phyloP scores from a whole-genome alignment of 2,329 filamentous ascomycete species.

The Phyllosticta citrichinensis region DNA sequence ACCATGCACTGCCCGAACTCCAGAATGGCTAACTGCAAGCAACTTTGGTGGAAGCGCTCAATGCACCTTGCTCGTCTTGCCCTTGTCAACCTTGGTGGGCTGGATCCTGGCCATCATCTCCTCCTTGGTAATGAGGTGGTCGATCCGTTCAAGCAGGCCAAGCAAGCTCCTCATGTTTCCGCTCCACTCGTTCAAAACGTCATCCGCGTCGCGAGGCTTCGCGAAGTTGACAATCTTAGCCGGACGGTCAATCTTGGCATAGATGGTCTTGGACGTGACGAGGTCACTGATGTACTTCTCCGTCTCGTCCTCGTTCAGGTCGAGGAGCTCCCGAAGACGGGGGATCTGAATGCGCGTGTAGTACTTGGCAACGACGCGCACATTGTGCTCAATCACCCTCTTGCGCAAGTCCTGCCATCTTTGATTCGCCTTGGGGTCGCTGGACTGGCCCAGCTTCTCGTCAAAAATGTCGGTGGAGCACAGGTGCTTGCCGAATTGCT shows the following conservation, averaged over 20 bases:
- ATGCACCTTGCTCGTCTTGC: conserved; percentile 28
- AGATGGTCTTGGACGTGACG: conserved; percentile 95
- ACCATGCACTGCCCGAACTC: conserved; percentile 3
- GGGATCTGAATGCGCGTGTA: conserved; percentile 95
- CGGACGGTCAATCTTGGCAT: conserved; percentile 92
- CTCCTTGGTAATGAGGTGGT: conserved; percentile 98
- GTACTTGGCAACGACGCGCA: conserved; percentile 95
- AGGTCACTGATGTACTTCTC: conserved; percentile 98
- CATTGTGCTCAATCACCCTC: conserved; percentile 98
- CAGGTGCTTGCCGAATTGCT: conserved; percentile 80
- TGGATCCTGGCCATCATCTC: conserved; percentile 81
- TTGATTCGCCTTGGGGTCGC: conserved; percentile 70
- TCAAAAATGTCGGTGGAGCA: conserved; percentile 87
- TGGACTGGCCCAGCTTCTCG: conserved; percentile 49
- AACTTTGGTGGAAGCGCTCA: conserved; percentile 14
- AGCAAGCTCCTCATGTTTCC: conserved; percentile 93
- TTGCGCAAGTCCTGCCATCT: conserved; percentile 94
- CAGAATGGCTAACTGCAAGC: neutral
- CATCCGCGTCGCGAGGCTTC: conserved; percentile 87
- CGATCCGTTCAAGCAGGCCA: conserved; percentile 78
- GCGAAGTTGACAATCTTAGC: conserved; percentile 89
- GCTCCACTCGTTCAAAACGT: conserved; percentile 97
- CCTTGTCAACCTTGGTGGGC: conserved; percentile 40
- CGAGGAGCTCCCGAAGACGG: conserved; percentile 80
- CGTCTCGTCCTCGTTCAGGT: conserved; percentile 88